Evolutionary conservation across 73 alveolate genomes (phyloP).

Genomic region (Uronychia binucleata): DNA sequence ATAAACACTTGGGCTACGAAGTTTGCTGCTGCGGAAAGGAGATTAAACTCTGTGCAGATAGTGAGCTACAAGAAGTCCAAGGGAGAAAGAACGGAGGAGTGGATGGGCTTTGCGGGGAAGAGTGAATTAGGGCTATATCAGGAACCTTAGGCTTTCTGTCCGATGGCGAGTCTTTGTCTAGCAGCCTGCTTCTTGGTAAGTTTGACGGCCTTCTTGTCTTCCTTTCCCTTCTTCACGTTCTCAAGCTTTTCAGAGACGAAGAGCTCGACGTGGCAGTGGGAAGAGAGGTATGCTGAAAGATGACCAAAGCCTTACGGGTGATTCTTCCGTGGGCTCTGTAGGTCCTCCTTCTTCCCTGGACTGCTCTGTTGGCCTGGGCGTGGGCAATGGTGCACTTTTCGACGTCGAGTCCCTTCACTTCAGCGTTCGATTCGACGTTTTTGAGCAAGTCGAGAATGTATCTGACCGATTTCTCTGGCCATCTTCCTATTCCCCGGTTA

Average conservation of each 20-base stretch:
- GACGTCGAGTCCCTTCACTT: constrained; percentile 86
- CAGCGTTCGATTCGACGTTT: constrained; percentile 93
- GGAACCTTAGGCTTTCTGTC: constrained; percentile 19
- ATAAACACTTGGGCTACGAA: too few relatives aligned
- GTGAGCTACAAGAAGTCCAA: too few relatives aligned
- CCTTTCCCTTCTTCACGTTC: constrained; percentile 84
- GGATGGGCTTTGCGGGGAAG: too few relatives aligned
- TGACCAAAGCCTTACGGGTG: constrained; percentile 47
- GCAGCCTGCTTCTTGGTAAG: constrained; percentile 77
- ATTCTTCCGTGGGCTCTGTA: constrained; percentile 99
- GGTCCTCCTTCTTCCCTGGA: constrained; percentile 97
- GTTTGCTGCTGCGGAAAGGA: too few relatives aligned
- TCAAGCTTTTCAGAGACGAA: constrained; percentile 87
- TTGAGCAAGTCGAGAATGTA: constrained; percentile 79
- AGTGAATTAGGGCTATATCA: too few relatives aligned
- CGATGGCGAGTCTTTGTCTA: constrained; percentile 73
- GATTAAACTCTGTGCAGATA: too few relatives aligned
- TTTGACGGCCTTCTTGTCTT: constrained; percentile 72
- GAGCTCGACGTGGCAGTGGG: constrained; percentile 93
- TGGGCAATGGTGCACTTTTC: constrained; percentile 87
- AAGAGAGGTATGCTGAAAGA: constrained; percentile 70
- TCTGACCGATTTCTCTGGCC: constrained; percentile 95
- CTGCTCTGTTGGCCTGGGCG: constrained; percentile 93
- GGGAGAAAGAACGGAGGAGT: too few relatives aligned
- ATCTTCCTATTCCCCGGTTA: constrained; percentile 64